Base-by-base conservation (phyloP, 768 basidiomycete genomes). In the Termitomyces sp. region DNA sequence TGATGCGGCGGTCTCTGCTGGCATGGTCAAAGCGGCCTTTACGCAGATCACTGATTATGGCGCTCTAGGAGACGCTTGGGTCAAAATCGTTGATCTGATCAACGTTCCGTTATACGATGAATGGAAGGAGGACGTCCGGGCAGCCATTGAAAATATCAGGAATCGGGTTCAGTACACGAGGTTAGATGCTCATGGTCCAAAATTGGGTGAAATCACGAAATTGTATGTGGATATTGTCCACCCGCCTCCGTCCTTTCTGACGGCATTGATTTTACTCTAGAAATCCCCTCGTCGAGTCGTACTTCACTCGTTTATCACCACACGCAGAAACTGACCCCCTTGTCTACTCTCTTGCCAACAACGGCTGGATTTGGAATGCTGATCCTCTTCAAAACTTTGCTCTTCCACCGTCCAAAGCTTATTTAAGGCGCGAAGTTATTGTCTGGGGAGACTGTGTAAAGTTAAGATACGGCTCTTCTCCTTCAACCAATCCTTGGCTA, bases 401-500 rank as follows among this genome's bases (percentile, higher is more conserved):
- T 8, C 81, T 91, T 14, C 82, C 84, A 28, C 90, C 90, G 0
- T 98, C 96, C 24, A 97, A 95, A 70, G 90, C 94, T 0, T 99
- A 98, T 72, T 80, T 98, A 46, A 88, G 94, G 24, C 89, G 97
- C 50, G 92, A 98, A 70, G 94, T 99, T 55, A 98, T 98, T 64
- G 93, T 87, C 26, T 99, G 97, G 97, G 86, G 87, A 45, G 97
- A 99, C 71, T 98, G 97, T 68, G 97, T 99, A 68, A 99, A 99
- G 69, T 81, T 98, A 45, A 92, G 97, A 35, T 99, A 97, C 66
- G 97, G 97, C 2, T 77, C 81, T 16, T 80, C 80, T 7, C 88
- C 89, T 2, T 75, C 80, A 0, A 87, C 87, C 61, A 97, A 95
- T 70, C 94, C 94, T 0, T 98, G 92, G 92, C 76, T 98, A 44